These are phyloP conservation scores for Excoecaria cochinchinensis DNA, from an alignment of 345 rosid genomes.

Conservation along the genomic window DNA sequence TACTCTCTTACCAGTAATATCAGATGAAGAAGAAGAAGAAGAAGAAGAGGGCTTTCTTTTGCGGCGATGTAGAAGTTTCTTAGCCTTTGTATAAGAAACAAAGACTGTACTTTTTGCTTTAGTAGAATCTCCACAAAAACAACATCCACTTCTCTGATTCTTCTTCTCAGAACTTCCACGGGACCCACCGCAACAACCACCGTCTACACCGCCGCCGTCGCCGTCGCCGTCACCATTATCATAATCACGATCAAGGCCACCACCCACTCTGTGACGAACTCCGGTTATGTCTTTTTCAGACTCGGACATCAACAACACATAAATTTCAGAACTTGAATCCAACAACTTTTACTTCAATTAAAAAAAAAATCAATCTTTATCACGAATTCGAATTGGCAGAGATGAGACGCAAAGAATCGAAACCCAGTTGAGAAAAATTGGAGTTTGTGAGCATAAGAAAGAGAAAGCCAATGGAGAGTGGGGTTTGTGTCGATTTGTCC, in stretches of 20 bases:
- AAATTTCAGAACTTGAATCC: neutral
- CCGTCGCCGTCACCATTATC: neutral
- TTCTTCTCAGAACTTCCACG: neutral
- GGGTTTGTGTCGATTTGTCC: neutral
- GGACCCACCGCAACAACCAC: too few species aligned
- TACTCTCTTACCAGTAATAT: conserved; percentile 12
- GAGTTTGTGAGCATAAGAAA: neutral
- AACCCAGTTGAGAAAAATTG: neutral
- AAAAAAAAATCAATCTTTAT: too few species aligned
- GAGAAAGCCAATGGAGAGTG: neutral
- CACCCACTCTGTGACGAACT: neutral
- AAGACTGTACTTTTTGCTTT: conserved; percentile 20
- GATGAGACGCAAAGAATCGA: too few species aligned
- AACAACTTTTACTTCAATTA: neutral
- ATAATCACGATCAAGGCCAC: neutral
- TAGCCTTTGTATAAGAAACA: conserved; percentile 21
- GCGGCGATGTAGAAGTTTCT: conserved; percentile 5
- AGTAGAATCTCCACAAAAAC: neutral
- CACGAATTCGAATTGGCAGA: too few species aligned
- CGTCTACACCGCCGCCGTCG: neutral
- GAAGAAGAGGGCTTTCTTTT: conserved; percentile 1
- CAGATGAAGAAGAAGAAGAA: conserved; percentile 12
- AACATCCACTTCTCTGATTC: conserved; percentile 1
- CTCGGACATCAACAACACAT: conserved; percentile 6
- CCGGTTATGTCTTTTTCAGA: conserved; percentile 1